Base-by-base conservation (phyloP, 2,329 filamentous ascomycete genomes). In the Lecanicillium sp. region DNA sequence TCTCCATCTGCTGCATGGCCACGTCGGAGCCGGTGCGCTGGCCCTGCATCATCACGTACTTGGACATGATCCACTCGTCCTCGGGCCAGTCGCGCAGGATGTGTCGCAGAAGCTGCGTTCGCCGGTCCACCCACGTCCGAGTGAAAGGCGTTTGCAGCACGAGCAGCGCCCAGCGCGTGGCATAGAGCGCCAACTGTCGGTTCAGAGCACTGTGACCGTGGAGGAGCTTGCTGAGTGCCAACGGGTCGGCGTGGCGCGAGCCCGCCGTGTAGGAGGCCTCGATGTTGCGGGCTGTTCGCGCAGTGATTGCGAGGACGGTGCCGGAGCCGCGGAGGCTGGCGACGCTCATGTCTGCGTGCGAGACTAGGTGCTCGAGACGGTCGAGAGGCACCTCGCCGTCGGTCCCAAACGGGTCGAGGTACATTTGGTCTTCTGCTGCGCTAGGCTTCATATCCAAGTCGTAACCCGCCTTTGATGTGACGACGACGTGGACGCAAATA, bases 401-500 rank as follows among this genome's bases (percentile, higher is more conserved):
- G 3, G 78, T 81, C 23, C 80, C 78, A 64, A 87, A 95, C 0
- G 90, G 90, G 59, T 95, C 88, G 54, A 96, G 73, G 61, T 88
- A 94, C 79, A 95, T 91, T 39, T 73, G 57, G 38, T 61, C 56
- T 11, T 54, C 50, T 4, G 55, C 50, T 12, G 70, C 68, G 40
- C 73, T 65, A 1, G 73, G 63, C 11, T 61, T 57, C 17, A 69
- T 79, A 60, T 89, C 78, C 42, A 90, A 66, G 26, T 82, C 80
- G 56, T 77, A 64, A 2, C 79, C 80, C 1, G 69, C 61, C 0
- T 77, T 74, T 5, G 86, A 77, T 43, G 78, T 73, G 11, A 97
- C 80, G 44, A 94, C 81, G 15, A 82, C 86, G 60, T 95, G 85
- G 12, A 95, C 87, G 61, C 96, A 90, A 54, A 81, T 86, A 3